phyloP scores from a whole-genome alignment of 2,329 filamentous ascomycete species.

The Knufia fluminis region DNA sequence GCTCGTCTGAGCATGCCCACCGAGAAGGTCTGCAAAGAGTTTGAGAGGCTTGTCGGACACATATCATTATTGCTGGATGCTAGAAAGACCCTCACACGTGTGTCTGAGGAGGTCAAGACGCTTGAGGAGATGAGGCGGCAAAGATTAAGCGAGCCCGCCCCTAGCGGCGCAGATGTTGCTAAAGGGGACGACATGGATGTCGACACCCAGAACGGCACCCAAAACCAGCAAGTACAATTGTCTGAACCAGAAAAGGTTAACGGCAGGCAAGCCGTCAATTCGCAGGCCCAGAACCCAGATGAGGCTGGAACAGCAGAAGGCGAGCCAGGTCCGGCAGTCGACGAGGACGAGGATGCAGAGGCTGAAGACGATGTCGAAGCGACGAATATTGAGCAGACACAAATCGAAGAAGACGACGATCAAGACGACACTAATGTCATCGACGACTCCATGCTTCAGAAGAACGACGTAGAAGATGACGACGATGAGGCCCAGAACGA shows the following conservation, averaged over 20 bases:
- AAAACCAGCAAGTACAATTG: conserved; percentile 8
- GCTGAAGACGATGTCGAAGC: conserved; percentile 12
- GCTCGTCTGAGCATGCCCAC: conserved; percentile 41
- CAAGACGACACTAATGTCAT: conserved; percentile 11
- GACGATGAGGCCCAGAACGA: conserved; percentile 14
- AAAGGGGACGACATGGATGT: conserved; percentile 19
- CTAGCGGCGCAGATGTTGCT: conserved; percentile 11
- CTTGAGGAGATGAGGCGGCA: conserved; percentile 29
- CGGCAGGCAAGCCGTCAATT: conserved; percentile 66
- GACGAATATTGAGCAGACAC: neutral
- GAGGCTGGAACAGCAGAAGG: conserved; percentile 62
- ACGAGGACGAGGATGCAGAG: conserved; percentile 16
- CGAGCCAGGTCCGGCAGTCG: conserved; percentile 9
- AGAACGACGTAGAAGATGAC: conserved; percentile 11
- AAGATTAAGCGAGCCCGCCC: conserved; percentile 20
- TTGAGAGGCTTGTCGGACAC: conserved; percentile 39
- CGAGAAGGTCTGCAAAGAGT: conserved; percentile 41
- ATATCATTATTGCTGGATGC: conserved; percentile 41
- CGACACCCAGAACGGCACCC: conserved; percentile 12
- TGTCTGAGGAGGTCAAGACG: conserved; percentile 40
- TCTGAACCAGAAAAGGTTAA: conserved; percentile 13
- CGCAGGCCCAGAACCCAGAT: conserved; percentile 96
- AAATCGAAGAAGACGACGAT: conserved; percentile 7
- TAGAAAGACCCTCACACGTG: conserved; percentile 39
- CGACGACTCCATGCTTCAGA: conserved; percentile 8